phyloP scores from a whole-genome alignment of 2,329 filamentous ascomycete species.

The Aspergillus felis region DNA sequence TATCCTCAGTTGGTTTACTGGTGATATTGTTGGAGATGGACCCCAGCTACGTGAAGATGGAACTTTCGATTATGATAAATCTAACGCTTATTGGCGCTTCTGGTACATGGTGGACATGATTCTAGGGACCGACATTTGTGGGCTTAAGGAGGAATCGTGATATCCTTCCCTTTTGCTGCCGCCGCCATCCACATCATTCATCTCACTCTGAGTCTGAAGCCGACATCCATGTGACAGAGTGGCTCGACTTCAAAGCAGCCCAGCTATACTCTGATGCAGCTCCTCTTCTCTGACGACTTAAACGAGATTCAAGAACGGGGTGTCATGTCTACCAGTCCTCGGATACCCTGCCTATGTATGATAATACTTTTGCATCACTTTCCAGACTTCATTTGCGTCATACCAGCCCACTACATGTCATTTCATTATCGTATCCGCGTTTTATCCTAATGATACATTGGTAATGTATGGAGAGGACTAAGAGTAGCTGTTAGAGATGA shows the following conservation, averaged over 20 bases:
- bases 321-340: not conserved
- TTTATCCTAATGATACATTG: not conserved
- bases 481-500: not conserved
- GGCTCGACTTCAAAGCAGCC: not conserved
- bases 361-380: not conserved
- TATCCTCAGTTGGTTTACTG: constrained; percentile 68
- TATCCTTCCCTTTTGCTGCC: not conserved
- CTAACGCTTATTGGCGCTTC: constrained; percentile 58
- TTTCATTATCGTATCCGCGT: not conserved
- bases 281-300: not conserved
- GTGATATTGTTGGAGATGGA: constrained; percentile 46
- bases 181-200: not conserved
- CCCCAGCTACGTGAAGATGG: constrained; percentile 44
- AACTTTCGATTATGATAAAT: constrained; percentile 64
- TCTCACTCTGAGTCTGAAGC: not conserved
- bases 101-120: constrained; percentile 55
- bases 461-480: not conserved
- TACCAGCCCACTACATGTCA: not conserved
- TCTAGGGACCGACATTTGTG: constrained; percentile 60
- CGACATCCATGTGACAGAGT: not conserved
- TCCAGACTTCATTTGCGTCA: not conserved
- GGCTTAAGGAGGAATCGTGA: constrained; percentile 50
- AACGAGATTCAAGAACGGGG: not conserved
- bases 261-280: not conserved
- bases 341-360: not conserved